Conservation (phyloP, 306 rosid genomes). For the Prosopis cineraria region DNA sequence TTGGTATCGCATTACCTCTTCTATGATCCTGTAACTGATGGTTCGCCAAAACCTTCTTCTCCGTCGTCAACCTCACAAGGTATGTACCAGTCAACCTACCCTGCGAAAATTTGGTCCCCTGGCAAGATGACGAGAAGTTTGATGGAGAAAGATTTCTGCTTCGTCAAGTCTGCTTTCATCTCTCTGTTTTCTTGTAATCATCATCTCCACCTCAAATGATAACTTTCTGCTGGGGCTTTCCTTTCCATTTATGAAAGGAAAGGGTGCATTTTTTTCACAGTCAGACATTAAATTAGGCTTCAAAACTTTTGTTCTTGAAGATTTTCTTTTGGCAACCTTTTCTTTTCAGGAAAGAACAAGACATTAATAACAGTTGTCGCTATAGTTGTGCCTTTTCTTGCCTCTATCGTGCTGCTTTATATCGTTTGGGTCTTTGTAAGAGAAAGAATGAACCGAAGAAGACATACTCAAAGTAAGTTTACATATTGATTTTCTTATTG, state of each 20-base stretch:
- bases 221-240: not conserved
- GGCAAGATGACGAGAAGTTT: not conserved
- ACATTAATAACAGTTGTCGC: not conserved
- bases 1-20: not conserved
- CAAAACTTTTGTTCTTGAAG: not conserved
- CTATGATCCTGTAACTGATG: not conserved
- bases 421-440: conserved; percentile 15
- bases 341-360: not conserved
- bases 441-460: not conserved
- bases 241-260: not conserved
- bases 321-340: not conserved
- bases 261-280: not conserved
- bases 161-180: not conserved
- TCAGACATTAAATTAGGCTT: not conserved
- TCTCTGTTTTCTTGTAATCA: not conserved
- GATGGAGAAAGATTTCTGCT: not conserved
- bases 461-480: not conserved
- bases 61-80: not conserved
- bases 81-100: not conserved
- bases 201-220: not conserved
- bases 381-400: conserved; percentile 17
- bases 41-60: not conserved
- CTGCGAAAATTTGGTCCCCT: not conserved
- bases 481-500: not conserved
- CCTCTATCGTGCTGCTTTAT: not conserved